A percentile compares a stretch with the other conserved stretches of the same genome.
Evolutionary conservation across 2,329 filamentous ascomycete genomes (phyloP).

Genomic region (Talaromyces albobiverticillius): DNA sequence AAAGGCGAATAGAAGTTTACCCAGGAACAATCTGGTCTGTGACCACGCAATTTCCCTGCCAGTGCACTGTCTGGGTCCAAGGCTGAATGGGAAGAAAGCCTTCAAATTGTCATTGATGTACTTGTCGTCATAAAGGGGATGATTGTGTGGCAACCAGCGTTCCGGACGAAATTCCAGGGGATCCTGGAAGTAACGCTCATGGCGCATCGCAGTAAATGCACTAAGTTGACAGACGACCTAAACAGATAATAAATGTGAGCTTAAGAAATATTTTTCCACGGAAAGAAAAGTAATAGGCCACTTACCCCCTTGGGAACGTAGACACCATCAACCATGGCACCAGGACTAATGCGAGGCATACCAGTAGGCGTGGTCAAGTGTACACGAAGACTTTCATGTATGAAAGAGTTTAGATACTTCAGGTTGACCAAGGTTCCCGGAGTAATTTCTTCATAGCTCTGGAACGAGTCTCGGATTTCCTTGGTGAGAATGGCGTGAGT

Average conservation of each 20-base stretch:
- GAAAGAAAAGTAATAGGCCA: too few species aligned
- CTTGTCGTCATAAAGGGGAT: not conserved
- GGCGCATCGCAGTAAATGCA: not conserved
- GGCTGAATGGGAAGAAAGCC: conserved; percentile 1
- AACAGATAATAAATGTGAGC: not conserved
- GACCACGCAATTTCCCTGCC: conserved; percentile 1
- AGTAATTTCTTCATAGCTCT: not conserved
- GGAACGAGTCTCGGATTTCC: conserved; percentile 1
- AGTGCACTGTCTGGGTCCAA: conserved; percentile 1
- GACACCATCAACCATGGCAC: not conserved
- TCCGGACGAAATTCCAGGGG: not conserved
- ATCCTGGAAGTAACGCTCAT: not conserved
- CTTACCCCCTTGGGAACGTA: conserved; percentile 1
- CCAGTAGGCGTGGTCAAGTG: not conserved
- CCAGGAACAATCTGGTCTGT: not conserved
- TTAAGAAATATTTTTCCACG: too few species aligned
- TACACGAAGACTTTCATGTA: not conserved
- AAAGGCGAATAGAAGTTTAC: not conserved
- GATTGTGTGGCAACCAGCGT: not conserved
- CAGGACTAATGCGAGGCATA: not conserved
- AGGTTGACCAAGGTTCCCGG: not conserved
- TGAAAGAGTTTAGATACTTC: not conserved
- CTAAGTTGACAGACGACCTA: not conserved
- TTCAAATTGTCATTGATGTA: conserved; percentile 1
- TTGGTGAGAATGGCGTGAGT: not conserved